Base-by-base conservation (phyloP, 2,329 filamentous ascomycete species). In the Epicoccum sorghinum region DNA sequence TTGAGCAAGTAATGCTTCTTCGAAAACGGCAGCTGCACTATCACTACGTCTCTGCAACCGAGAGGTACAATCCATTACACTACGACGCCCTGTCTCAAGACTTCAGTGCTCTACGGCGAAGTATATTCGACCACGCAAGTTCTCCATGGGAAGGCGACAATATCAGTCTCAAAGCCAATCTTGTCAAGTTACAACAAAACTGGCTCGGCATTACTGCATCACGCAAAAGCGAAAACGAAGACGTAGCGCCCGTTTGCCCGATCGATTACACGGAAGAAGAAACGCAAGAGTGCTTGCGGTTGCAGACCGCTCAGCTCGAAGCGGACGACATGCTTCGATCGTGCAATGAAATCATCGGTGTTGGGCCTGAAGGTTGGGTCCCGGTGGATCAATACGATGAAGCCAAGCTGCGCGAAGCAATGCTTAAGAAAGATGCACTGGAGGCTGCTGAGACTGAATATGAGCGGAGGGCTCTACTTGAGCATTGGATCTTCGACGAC, bases 401-500 rank as follows among this genome's bases (percentile, higher is more conserved):
- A 4, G 13, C 30, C 13, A 33, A 33, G 30, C 5, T 7, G 4
- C 5, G 10, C 5, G 5, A 5, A 33, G 30, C 8, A 4, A 12
- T 7, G 8, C 5, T 33, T n/a, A 6, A 12, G 30, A 10, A 57
- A 42, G 47, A 65, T 47, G 59, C 64, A 23, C 57, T 68, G 7
- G 30, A 5, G 5, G 5, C 30, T 33, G 30, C 62, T 50, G 62
- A 69, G 48, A 59, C 61, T 33, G 52, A 65, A 9, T 55, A 63
- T 22, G 65, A 66, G 46, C 47, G 60, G 32, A 18, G 29, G 44
- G 59, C 23, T 38, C 24, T 66, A 25, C 30, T 4, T 12, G 56
- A 65, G 57, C 64, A 70, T 57, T 70, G 66, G 68, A 55, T 64
- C 5, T 68, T 69, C 41, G 67, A 70, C 53, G 69, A 74, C 49